Percentiles rank a stretch among this genome's conserved stretches.
phyloP scores from a whole-genome alignment of 257 asterid genomes.

The Nicotiana undulata region DNA sequence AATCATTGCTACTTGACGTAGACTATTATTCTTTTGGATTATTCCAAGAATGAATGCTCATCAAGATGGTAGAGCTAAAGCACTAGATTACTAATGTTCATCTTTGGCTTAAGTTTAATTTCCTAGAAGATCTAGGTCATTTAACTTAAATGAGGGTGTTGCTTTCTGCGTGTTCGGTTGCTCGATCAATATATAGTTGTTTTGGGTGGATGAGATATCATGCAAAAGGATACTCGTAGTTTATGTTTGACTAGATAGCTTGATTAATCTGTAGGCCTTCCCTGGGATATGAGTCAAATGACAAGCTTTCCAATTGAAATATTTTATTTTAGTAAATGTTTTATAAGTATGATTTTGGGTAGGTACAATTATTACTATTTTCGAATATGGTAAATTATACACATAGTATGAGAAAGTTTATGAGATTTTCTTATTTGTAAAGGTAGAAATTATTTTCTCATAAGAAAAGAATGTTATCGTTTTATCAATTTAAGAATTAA shows the following conservation, averaged over 20 bases:
- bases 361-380: too few relatives aligned
- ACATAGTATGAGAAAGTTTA: too few relatives aligned
- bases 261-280: not conserved
- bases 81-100: not conserved
- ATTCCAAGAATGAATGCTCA: not conserved
- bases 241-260: not conserved
- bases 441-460: too few relatives aligned
- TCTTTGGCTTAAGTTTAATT: not conserved
- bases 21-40: not conserved
- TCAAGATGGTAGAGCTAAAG: not conserved
- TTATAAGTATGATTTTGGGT: too few relatives aligned
- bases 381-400: too few relatives aligned
- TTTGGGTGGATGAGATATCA: not conserved
- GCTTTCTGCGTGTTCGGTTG: not conserved
- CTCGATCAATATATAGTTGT: not conserved
- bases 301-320: too few relatives aligned
- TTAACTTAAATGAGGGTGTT: not conserved
- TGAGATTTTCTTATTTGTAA: too few relatives aligned
- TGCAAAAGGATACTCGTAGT: not conserved
- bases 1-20: not conserved
- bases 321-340: too few relatives aligned
- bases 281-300: not conserved
- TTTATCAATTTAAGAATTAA: too few relatives aligned
- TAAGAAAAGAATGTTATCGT: too few relatives aligned
- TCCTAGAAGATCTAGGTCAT: not conserved